phyloP scores from a whole-genome alignment of 306 rosid genomes.

The Castanospermum australe region DNA sequence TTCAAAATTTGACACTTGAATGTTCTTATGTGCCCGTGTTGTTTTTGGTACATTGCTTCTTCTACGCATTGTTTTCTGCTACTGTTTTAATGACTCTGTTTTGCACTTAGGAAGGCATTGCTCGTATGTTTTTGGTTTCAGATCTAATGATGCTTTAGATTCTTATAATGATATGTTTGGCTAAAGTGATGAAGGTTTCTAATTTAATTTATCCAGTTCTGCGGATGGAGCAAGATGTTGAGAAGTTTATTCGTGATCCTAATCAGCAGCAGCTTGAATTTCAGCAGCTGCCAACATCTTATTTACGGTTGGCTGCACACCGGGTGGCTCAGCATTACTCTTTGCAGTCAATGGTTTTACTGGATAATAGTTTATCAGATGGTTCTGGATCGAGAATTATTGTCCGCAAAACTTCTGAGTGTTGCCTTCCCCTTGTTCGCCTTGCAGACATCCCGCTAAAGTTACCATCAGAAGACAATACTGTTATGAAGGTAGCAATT shows the following conservation, averaged over 20 bases:
- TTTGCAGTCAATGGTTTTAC: slow-evolving; percentile 89
- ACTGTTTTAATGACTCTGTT: background rate
- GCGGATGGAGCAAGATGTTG: slow-evolving; percentile 97
- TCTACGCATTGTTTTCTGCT: background rate
- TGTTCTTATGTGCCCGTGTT: background rate
- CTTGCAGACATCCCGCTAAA: slow-evolving; percentile 89
- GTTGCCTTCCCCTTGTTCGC: slow-evolving; percentile 71
- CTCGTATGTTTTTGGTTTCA: background rate
- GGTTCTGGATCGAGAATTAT: slow-evolving; percentile 94
- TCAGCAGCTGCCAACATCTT: slow-evolving; percentile 95
- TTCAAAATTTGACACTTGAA: background rate
- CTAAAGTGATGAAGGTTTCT: background rate
- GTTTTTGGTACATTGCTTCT: background rate
- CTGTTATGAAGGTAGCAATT: slow-evolving; percentile 81
- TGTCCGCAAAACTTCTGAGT: slow-evolving; percentile 83
- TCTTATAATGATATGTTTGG: background rate
- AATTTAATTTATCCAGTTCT: slow-evolving; percentile 57
- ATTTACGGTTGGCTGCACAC: slow-evolving; percentile 95
- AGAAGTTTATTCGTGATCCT: slow-evolving; percentile 84
- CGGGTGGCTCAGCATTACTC: slow-evolving; percentile 96
- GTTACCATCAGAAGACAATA: slow-evolving; percentile 58
- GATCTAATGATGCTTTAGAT: slow-evolving; percentile 2
- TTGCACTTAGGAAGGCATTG: background rate
- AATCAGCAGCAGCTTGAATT: slow-evolving; percentile 84
- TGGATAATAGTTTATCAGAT: slow-evolving; percentile 82